These are phyloP conservation scores for Lanzia echinophila DNA, from an alignment of 2,329 filamentous ascomycete genomes.

Conservation along the genomic window DNA sequence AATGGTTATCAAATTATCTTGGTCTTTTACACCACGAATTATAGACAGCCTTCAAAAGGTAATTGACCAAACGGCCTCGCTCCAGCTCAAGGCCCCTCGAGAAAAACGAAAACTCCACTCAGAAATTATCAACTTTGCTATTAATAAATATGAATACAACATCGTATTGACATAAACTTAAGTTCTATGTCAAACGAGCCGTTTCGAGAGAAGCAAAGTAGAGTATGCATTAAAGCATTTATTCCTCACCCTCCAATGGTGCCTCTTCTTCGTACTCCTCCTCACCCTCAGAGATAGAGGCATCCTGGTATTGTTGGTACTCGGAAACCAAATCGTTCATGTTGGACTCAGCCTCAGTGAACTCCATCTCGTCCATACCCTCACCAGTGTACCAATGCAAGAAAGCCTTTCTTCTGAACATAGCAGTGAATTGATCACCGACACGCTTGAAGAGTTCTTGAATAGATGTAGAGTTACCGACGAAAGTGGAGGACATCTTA, in stretches of 20 bases:
- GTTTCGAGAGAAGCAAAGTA: conserved; percentile 14
- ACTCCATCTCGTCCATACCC: conserved; percentile 99
- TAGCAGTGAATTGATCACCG: conserved; percentile 98
- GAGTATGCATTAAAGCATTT: conserved; percentile 14
- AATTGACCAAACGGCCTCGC: conserved; percentile 21
- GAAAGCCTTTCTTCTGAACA: conserved; percentile 99
- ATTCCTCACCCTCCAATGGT: conserved; percentile 62
- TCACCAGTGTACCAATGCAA: conserved; percentile 99
- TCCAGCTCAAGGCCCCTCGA: conserved; percentile 21
- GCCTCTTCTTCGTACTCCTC: conserved; percentile 84
- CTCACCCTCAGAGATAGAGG: conserved; percentile 92
- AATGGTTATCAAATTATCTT: conserved; percentile 13
- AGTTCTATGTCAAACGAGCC: conserved; percentile 13
- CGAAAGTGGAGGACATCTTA: conserved; percentile 98
- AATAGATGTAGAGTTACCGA: conserved; percentile 98
- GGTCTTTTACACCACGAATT: conserved; percentile 24
- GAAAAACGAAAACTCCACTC: conserved; percentile 14
- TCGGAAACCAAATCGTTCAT: conserved; percentile 99
- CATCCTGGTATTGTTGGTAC: conserved; percentile 99
- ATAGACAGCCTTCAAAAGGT: conserved; percentile 18
- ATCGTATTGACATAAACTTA: conserved; percentile 18
- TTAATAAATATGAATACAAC: conserved; percentile 19
- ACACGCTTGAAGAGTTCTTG: conserved; percentile 99
- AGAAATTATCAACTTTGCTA: conserved; percentile 24
- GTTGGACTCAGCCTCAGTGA: conserved; percentile 99